Evolutionary conservation across 2,329 filamentous ascomycete species (phyloP).

Genomic region (Apiospora marii): DNA sequence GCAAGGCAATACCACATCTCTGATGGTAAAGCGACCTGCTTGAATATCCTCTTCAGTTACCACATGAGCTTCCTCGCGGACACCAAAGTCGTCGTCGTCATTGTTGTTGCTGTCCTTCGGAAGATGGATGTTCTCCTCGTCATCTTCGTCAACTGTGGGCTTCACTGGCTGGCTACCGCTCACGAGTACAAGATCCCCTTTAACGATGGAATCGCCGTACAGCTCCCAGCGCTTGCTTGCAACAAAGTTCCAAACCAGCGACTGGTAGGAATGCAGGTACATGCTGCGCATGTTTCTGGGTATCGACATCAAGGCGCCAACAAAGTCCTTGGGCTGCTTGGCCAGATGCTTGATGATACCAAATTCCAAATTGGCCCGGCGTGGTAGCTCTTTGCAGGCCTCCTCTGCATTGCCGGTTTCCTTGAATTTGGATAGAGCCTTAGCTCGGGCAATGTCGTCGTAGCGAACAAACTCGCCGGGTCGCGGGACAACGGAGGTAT

Average conservation of each 20-base stretch:
- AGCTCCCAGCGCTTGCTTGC: constrained; percentile 81
- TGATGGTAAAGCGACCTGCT: constrained; percentile 80
- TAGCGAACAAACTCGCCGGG: constrained; percentile 56
- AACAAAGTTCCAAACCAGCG: constrained; percentile 89
- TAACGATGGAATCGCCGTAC: constrained; percentile 76
- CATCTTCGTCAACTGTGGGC: constrained; percentile 54
- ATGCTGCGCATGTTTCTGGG: constrained; percentile 85
- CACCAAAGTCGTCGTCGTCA: constrained; percentile 52
- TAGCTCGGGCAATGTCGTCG: constrained; percentile 82
- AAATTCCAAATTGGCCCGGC: constrained; percentile 82
- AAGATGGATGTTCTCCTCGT: constrained; percentile 69
- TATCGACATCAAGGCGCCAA: constrained; percentile 82
- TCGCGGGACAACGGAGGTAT: constrained; percentile 45
- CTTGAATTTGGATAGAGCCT: constrained; percentile 79
- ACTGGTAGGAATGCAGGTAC: constrained; percentile 98
- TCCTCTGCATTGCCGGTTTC: constrained; percentile 63
- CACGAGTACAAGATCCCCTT: constrained; percentile 85
- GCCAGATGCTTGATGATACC: constrained; percentile 81
- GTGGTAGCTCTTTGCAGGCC: constrained; percentile 75
- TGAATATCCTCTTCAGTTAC: constrained; percentile 80
- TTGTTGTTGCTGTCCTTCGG: constrained; percentile 53
- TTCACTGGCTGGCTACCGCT: constrained; percentile 42
- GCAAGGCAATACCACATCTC: constrained; percentile 89
- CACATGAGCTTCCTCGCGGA: constrained; percentile 57
- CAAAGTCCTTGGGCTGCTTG: constrained; percentile 69